Evolutionary conservation across 2,329 filamentous ascomycete species (phyloP).

Genomic region (Didymella sp.): DNA sequence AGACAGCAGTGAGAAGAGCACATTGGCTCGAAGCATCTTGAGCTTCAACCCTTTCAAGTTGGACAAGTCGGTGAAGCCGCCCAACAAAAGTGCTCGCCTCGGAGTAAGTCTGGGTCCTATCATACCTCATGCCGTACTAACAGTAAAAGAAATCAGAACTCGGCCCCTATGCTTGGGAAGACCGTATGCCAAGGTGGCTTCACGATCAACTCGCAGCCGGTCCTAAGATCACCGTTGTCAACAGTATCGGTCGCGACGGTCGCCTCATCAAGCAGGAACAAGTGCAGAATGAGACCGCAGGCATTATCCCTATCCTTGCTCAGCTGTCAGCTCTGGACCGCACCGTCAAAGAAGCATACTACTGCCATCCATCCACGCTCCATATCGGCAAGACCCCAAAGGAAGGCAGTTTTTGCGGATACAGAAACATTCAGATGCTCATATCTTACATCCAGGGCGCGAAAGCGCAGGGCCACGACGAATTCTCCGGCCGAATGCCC

Average conservation of each 20-base stretch:
- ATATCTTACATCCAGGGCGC: constrained; percentile 76
- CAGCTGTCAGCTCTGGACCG: constrained; percentile 65
- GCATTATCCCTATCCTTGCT: constrained; percentile 55
- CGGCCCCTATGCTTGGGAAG: constrained; percentile 57
- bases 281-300: constrained; percentile 55
- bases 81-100: constrained; percentile 41
- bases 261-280: constrained; percentile 50
- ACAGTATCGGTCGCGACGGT: constrained; percentile 53
- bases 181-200: constrained; percentile 54
- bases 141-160: constrained; percentile 51
- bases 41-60: constrained; percentile 45
- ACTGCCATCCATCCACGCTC: constrained; percentile 76
- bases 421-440: constrained; percentile 93
- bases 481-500: constrained; percentile 69
- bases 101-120: constrained; percentile 38
- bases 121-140: constrained; percentile 21
- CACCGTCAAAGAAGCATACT: constrained; percentile 72
- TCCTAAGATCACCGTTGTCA: constrained; percentile 49
- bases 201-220: constrained; percentile 51
- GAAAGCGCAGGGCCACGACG: constrained; percentile 62
- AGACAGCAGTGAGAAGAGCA: constrained; percentile 45
- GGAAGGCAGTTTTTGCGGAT: constrained; percentile 95
- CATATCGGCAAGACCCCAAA: constrained; percentile 80
- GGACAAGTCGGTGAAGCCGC: constrained; percentile 40
- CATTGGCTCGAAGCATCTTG: constrained; percentile 44